Percentiles rank a stretch among this genome's conserved stretches.
Conservation (phyloP, 441 rosid genomes). For the Omphalea diandra region DNA sequence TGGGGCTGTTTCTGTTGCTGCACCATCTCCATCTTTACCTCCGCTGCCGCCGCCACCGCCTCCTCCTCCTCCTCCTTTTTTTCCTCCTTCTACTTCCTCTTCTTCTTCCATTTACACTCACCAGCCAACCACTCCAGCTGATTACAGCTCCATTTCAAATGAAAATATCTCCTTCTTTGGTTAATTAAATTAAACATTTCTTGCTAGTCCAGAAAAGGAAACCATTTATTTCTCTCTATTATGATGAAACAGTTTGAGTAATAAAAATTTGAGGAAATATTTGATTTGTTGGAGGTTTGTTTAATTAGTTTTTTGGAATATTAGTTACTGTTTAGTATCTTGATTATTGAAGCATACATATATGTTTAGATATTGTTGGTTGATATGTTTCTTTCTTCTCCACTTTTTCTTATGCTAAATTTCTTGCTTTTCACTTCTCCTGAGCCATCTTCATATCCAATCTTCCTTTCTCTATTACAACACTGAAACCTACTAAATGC, state of each 20-base stretch:
- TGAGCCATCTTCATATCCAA: no score
- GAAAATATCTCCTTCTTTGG: constrained; percentile 79
- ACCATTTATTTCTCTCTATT: constrained; percentile 34
- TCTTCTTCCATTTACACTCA: constrained; percentile 63
- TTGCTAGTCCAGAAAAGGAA: constrained; percentile 15
- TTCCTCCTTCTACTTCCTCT: constrained; percentile 47
- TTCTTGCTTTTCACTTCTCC: constrained; percentile 27
- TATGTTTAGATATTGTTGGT: constrained; percentile 27
- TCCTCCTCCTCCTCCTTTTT: constrained; percentile 31
- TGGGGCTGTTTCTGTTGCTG: constrained; percentile 50
- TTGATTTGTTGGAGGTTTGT: constrained; percentile 15
- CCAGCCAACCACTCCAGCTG: constrained; percentile 32
- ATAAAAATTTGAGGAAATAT: constrained; percentile 28
- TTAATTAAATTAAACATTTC: constrained; percentile 25
- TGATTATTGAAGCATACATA: constrained; percentile 16
- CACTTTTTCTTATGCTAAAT: constrained; percentile 3
- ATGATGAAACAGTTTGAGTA: constrained; percentile 27
- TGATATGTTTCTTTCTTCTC: constrained; percentile 30
- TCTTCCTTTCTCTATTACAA: no score
- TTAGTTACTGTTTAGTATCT: constrained; percentile 13
- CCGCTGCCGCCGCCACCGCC: no score
- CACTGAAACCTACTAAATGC: no score
- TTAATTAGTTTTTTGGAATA: constrained; percentile 6
- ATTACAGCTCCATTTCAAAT: constrained; percentile 58
- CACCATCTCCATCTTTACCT: constrained; percentile 36